These are phyloP conservation scores for Acanthamoeba quina DNA, from an alignment of 208 protist genomes.

Conservation along the genomic window DNA sequence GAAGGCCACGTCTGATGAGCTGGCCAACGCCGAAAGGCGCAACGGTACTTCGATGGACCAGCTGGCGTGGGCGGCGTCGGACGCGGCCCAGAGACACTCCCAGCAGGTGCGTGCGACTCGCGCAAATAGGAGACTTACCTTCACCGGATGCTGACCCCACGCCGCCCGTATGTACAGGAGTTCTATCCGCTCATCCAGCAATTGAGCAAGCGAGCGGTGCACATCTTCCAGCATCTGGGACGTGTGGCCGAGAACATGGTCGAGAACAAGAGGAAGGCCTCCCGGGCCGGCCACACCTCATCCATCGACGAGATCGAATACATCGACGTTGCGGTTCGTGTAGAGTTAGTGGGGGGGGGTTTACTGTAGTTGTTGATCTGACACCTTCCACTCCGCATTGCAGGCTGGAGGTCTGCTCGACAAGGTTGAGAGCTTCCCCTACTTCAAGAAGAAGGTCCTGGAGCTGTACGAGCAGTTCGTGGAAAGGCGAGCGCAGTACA, in stretches of 20 bases:
- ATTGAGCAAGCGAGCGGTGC: conserved; percentile 75
- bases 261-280: conserved; percentile 60
- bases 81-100: conserved; percentile 81
- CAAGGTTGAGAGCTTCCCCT: conserved; percentile 40
- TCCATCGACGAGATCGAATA: conserved; percentile 47
- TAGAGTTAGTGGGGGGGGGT: too few relatives aligned
- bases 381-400: background rate
- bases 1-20: conserved; percentile 80
- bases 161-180: background rate
- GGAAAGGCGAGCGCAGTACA: background rate
- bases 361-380: too few relatives aligned
- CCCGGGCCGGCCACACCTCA: background rate
- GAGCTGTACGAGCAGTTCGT: conserved; percentile 72
- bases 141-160: background rate
- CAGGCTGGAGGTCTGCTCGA: conserved; percentile 15
- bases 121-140: background rate
- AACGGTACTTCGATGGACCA: conserved; percentile 80
- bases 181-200: conserved; percentile 38
- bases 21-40: conserved; percentile 82
- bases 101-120: conserved; percentile 71
- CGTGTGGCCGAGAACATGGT: conserved; percentile 78
- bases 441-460: conserved; percentile 53
- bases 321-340: conserved; percentile 8
- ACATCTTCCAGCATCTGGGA: conserved; percentile 82
- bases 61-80: conserved; percentile 81